These are phyloP conservation scores for Aspergillus clavatus DNA, from an alignment of 2,329 filamentous ascomycete species.

Conservation along the genomic window DNA sequence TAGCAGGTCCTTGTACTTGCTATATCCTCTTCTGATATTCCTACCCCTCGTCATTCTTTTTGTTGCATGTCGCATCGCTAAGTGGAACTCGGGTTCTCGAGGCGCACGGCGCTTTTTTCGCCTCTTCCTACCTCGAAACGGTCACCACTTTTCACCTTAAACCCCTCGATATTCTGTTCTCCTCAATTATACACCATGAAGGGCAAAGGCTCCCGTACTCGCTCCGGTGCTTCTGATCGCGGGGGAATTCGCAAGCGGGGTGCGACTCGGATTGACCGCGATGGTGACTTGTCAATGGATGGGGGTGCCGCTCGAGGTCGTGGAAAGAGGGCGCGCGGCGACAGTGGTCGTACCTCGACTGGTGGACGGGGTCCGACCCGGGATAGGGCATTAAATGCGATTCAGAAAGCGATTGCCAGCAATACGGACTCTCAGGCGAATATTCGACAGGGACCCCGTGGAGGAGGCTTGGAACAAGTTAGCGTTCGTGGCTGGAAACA, in stretches of 20 bases:
- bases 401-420: conserved; percentile 34
- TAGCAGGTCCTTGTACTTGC: background rate
- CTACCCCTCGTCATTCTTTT: background rate
- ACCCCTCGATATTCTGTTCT: background rate
- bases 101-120: conserved; percentile 26
- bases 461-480: conserved; percentile 31
- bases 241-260: conserved; percentile 51
- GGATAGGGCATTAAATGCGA: conserved; percentile 31
- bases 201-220: conserved; percentile 28
- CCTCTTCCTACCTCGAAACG: conserved; percentile 2
- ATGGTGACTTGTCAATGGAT: conserved; percentile 61
- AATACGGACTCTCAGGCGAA: conserved; percentile 33
- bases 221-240: conserved; percentile 32
- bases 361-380: conserved; percentile 22
- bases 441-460: conserved; percentile 34
- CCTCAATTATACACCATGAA: conserved; percentile 23
- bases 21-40: background rate
- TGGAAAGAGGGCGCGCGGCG: conserved; percentile 33
- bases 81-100: conserved; percentile 14
- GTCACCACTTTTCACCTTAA: background rate
- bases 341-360: conserved; percentile 21
- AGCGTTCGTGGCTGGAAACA: conserved; percentile 58
- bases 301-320: conserved; percentile 34
- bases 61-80: conserved; percentile 19
- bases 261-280: conserved; percentile 49